phyloP scores from a whole-genome alignment of 176 grass and related monocot species.

The Thalia dealbata region DNA sequence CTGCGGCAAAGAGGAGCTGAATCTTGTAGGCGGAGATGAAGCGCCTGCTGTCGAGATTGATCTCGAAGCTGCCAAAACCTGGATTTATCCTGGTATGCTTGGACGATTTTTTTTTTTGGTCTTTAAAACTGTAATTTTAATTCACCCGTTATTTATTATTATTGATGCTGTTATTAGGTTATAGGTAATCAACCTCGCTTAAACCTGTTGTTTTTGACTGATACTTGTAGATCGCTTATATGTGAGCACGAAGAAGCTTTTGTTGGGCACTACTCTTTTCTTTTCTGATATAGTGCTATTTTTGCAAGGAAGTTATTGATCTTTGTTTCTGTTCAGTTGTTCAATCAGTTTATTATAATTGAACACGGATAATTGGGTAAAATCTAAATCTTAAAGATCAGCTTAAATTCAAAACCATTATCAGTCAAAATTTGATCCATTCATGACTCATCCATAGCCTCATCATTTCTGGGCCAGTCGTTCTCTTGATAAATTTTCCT shows the following conservation, averaged over 20 bases:
- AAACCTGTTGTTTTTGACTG: no score
- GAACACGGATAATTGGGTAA: no score
- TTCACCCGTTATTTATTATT: not conserved
- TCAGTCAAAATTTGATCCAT: no score
- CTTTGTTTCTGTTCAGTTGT: not conserved
- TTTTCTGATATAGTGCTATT: not conserved
- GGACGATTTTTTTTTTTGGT: not conserved
- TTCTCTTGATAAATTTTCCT: not conserved
- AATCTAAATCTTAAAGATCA: no score
- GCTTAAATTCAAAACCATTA: no score
- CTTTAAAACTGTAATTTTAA: not conserved
- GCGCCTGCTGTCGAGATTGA: slow-evolving; percentile 36
- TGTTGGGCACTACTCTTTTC: not conserved
- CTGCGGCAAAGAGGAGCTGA: not conserved
- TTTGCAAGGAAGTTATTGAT: not conserved
- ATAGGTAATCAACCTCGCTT: not conserved
- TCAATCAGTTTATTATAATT: not conserved
- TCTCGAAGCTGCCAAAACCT: slow-evolving; percentile 55
- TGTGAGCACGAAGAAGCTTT: no score
- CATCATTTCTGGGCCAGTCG: no score
- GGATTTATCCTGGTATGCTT: slow-evolving; percentile 77
- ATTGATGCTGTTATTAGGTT: not conserved
- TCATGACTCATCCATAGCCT: not conserved
- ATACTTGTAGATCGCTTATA: no score
- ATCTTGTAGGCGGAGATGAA: slow-evolving; percentile 8